Base-by-base conservation (phyloP, 2,329 filamentous ascomycete genomes). In the Zymoseptoria ardabiliae region DNA sequence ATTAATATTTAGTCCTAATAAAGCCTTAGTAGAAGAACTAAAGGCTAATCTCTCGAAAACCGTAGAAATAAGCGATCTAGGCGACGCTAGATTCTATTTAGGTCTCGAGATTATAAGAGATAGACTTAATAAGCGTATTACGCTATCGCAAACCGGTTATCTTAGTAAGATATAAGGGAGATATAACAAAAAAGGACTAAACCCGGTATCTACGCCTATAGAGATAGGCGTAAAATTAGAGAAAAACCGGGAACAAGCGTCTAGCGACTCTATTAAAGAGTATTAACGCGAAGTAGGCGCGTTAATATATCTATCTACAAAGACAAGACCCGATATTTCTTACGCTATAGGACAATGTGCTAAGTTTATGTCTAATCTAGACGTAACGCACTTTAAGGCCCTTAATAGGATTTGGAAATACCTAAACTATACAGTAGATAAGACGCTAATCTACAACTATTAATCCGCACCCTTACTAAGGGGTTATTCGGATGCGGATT, bases 401-500 rank as follows among this genome's bases (percentile, higher is more conserved):
- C 23, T 59, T 23, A 50, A 59, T 59, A 59, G 54, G 54, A 53
- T 56, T 22, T 59, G 41, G 54, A 59, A 56, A 56, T 56, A 59
- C 6, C 25, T 56, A 56, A 59, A 59, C 48, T 45, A 56, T 30
- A 53, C 4, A 20, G 30, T 55, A 30, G 30, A 53, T 48, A 22
- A 17, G 45, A 19, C 23, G 20, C 49, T 59, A 53, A 30, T 56
- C 48, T 56, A 53, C 56, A 53, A 59, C 5, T 20, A 21, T 19
- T 19, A 59, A 56, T 56, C 54, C 19, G n/a, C 7, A 20, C 58
- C 35, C 4, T 17, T 53, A 13, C 23, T 56, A 52, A 22, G 10
- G 17, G 45, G 48, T 10, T 57, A 57, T 57, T 51, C 22, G 25
- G 50, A 54, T 30, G 30, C 13, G 13, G 54, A 59, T 59, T 56